A percentile compares a stretch with the other conserved stretches of the same genome.
These are phyloP conservation scores for Balakata baccata DNA, from an alignment of 345 rosid genomes.

Conservation along the genomic window DNA sequence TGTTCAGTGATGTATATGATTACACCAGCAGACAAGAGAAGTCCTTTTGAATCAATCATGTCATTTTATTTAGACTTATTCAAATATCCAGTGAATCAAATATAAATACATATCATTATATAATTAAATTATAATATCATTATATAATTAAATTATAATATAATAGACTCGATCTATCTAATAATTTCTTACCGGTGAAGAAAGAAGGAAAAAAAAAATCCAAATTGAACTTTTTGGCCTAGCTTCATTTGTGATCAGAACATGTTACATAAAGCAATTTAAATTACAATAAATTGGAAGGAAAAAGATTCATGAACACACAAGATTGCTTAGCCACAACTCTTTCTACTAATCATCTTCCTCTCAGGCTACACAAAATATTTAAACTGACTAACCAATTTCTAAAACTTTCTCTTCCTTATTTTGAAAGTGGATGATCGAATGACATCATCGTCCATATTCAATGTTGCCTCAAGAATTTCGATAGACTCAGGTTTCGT, in stretches of 20 bases:
- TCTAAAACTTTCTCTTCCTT: conserved; percentile 61
- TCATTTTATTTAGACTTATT: too few relatives aligned
- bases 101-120: too few relatives aligned
- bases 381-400: not conserved
- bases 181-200: too few relatives aligned
- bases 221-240: too few relatives aligned
- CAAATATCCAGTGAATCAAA: too few relatives aligned
- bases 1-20: too few relatives aligned
- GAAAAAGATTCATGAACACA: conserved; percentile 12
- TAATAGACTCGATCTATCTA: too few relatives aligned
- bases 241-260: not conserved
- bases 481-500: conserved; percentile 73
- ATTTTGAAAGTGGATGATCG: conserved; percentile 69
- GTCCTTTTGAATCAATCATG: too few relatives aligned
- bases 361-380: conserved; percentile 15
- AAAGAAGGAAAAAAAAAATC: too few relatives aligned
- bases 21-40: too few relatives aligned
- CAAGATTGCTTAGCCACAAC: conserved; percentile 12
- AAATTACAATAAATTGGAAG: conserved; percentile 7
- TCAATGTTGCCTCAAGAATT: conserved; percentile 49
- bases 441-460: conserved; percentile 65
- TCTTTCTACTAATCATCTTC: conserved; percentile 20
- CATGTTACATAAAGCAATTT: conserved; percentile 13
- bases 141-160: too few relatives aligned
- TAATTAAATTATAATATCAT: too few relatives aligned